phyloP scores from a whole-genome alignment of 345 rosid species.

The Draba incana region DNA sequence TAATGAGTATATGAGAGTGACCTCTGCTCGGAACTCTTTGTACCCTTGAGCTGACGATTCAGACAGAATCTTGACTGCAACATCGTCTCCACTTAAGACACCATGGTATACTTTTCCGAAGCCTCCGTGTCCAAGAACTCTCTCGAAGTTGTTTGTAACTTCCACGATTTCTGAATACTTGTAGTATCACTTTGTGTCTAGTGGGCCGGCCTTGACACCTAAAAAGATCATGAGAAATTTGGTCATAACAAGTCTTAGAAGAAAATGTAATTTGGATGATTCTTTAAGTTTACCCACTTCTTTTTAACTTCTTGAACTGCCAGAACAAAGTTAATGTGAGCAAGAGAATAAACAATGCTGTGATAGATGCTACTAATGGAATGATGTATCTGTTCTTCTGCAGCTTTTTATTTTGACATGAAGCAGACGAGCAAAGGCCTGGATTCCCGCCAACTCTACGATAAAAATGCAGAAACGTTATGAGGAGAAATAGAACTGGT shows the following conservation, averaged over 20 bases:
- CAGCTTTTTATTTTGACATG: slow-evolving; percentile 32
- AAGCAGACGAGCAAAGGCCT: slow-evolving; percentile 29
- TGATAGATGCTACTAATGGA: slow-evolving; percentile 47
- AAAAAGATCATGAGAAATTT: neutral
- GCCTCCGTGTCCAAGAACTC: slow-evolving; percentile 50
- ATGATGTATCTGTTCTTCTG: slow-evolving; percentile 33
- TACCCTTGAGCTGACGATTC: slow-evolving; percentile 43
- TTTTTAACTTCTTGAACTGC: slow-evolving; percentile 35
- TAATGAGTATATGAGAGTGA: slow-evolving; percentile 8
- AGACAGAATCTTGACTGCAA: slow-evolving; percentile 55
- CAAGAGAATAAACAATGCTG: slow-evolving; percentile 27
- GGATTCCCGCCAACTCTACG: slow-evolving; percentile 38
- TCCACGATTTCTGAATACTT: slow-evolving; percentile 36
- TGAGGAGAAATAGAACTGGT: neutral
- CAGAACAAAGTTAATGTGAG: slow-evolving; percentile 25
- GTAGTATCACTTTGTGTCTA: slow-evolving; percentile 36
- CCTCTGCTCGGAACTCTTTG: slow-evolving; percentile 51
- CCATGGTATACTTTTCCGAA: slow-evolving; percentile 54
- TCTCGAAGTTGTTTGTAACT: slow-evolving; percentile 43
- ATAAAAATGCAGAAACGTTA: slow-evolving; percentile 10
- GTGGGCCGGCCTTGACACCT: neutral
- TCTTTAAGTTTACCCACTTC: slow-evolving; percentile 16
- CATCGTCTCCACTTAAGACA: slow-evolving; percentile 38
- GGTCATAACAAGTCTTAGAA: neutral
- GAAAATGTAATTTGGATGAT: neutral